Percentiles rank a stretch among this genome's conserved stretches.
Conservation (phyloP, 768 basidiomycete genomes). For the Termitomyces sp. region DNA sequence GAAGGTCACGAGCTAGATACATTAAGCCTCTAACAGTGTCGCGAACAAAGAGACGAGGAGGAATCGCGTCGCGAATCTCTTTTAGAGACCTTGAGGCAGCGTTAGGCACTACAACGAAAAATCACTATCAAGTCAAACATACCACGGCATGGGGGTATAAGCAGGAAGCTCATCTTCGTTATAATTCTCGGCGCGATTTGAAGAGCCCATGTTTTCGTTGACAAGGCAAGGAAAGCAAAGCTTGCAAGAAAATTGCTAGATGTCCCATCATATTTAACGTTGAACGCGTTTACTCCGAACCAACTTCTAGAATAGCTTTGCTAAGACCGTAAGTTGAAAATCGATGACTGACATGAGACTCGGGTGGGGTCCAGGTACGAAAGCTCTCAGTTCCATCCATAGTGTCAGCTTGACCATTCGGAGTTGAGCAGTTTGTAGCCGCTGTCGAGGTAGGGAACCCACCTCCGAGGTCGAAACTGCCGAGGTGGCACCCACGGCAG, state of each 20-base stretch:
- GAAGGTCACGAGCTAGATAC: conserved; percentile 42
- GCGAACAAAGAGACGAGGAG: conserved; percentile 38
- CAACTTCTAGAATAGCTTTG: not conserved
- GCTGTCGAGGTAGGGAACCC: not conserved
- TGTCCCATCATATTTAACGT: conserved; percentile 7
- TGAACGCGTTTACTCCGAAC: conserved; percentile 8
- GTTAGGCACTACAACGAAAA: not conserved
- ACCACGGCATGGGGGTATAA: conserved; percentile 45
- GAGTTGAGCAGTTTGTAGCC: not conserved
- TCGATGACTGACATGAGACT: conserved; percentile 7
- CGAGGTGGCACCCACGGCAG: not conserved
- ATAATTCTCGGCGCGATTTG: conserved; percentile 19
- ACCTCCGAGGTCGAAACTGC: not conserved
- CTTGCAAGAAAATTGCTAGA: not conserved
- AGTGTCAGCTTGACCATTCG: conserved; percentile 7
- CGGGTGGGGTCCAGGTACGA: conserved; percentile 9
- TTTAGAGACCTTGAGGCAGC: conserved; percentile 34
- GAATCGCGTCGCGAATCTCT: conserved; percentile 47
- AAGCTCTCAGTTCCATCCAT: not conserved
- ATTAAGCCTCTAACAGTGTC: conserved; percentile 34
- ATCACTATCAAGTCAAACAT: conserved; percentile 6
- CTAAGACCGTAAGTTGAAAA: not conserved
- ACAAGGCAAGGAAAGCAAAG: conserved; percentile 6
- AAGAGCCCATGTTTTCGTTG: conserved; percentile 11
- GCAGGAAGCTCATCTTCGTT: conserved; percentile 35